Conservation (phyloP, 306 rosid species). For the Cucurbita maxima region DNA sequence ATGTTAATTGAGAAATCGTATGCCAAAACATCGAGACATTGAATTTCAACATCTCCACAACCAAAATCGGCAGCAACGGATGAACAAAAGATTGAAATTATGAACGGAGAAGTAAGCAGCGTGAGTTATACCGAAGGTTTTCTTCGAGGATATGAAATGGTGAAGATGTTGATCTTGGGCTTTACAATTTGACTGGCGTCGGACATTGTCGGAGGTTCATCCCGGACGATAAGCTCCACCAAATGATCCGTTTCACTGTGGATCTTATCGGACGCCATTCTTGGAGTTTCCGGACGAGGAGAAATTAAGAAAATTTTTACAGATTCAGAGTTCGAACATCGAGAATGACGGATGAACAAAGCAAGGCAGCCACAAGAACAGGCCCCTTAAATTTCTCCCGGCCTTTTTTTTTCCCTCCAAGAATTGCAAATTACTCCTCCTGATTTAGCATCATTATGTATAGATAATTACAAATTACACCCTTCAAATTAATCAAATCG, state of each 20-base stretch:
- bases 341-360: not conserved
- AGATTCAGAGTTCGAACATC: not conserved
- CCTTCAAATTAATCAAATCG: not conserved
- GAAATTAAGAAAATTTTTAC: not conserved
- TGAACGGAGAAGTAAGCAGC: not conserved
- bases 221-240: conserved; percentile 38
- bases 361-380: not conserved
- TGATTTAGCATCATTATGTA: not conserved
- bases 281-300: not conserved
- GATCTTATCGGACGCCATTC: conserved; percentile 29
- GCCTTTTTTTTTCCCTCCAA: not conserved
- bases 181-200: conserved; percentile 21
- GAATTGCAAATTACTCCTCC: not conserved
- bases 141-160: conserved; percentile 48
- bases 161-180: conserved; percentile 78
- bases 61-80: not conserved
- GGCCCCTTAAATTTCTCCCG: not conserved
- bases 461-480: not conserved
- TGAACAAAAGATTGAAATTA: not conserved
- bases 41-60: not conserved
- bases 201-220: conserved; percentile 6
- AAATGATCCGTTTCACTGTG: conserved; percentile 20
- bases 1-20: not conserved
- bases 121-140: conserved; percentile 28
- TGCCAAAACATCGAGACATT: not conserved